A percentile compares a stretch with the other conserved stretches of the same genome.
Conservation (phyloP, 208 protist species). For the Trypanosoma caninum region DNA sequence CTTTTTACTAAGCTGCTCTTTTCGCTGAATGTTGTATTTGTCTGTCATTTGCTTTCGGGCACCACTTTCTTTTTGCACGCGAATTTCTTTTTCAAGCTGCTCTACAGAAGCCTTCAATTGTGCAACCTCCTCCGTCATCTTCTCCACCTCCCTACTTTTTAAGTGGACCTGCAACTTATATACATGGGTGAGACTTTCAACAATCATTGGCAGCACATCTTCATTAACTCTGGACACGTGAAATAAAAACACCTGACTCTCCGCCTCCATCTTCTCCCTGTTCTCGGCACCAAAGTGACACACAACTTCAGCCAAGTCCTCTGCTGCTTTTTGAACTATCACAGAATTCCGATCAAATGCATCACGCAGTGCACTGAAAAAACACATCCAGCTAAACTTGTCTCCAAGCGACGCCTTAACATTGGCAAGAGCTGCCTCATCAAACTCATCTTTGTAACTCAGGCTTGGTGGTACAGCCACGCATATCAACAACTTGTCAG, state of each 20-base stretch:
- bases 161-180: constrained; percentile 47
- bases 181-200: constrained; percentile 30
- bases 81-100: constrained; percentile 59
- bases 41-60: constrained; percentile 54
- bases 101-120: constrained; percentile 34
- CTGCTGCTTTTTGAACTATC: constrained; percentile 2
- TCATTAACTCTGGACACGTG: constrained; percentile 6
- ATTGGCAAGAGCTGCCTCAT: constrained; percentile 33
- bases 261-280: neutral
- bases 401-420: constrained; percentile 38
- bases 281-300: constrained; percentile 11
- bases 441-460: constrained; percentile 52
- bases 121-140: constrained; percentile 33
- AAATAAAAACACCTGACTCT: neutral
- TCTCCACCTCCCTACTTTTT: constrained; percentile 57
- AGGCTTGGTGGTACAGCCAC: constrained; percentile 27
- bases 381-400: constrained; percentile 40
- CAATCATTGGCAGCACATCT: constrained; percentile 17
- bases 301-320: neutral
- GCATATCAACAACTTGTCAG: constrained; percentile 47
- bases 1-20: constrained; percentile 56
- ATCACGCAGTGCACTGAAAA: constrained; percentile 54
- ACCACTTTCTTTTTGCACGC: constrained; percentile 68
- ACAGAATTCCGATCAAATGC: constrained; percentile 45
- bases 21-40: constrained; percentile 36